These are phyloP conservation scores for Hypholoma sublateritium DNA, from an alignment of 768 basidiomycete genomes.

Conservation along the genomic window DNA sequence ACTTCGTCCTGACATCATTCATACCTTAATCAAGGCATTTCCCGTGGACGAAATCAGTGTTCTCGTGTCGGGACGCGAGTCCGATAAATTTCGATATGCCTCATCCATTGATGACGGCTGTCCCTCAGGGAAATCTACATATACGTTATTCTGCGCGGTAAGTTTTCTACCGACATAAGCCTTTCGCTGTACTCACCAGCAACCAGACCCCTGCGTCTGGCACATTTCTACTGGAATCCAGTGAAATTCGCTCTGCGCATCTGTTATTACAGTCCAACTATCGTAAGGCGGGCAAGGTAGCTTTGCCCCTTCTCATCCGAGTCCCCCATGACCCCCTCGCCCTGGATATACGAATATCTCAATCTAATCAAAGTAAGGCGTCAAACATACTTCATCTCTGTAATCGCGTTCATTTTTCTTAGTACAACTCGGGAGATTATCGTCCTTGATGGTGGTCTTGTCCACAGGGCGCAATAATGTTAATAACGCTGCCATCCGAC, in stretches of 20 bases:
- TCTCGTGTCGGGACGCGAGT: conserved; percentile 60
- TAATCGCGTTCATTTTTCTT: conserved; percentile 9
- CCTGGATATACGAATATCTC: conserved; percentile 61
- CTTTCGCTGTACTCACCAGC: conserved; percentile 1
- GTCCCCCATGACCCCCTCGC: conserved; percentile 64
- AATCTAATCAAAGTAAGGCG: conserved; percentile 48
- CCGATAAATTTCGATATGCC: conserved; percentile 58
- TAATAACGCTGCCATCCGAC: conserved; percentile 48
- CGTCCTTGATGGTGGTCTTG: conserved; percentile 55
- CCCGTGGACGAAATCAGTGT: conserved; percentile 62
- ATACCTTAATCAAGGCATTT: conserved; percentile 48
- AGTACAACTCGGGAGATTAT: conserved; percentile 68
- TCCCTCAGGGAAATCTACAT: conserved; percentile 53
- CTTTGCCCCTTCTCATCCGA: conserved; percentile 42
- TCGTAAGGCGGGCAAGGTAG: conserved; percentile 37
- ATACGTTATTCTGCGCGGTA: conserved; percentile 74
- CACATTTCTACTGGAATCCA: conserved; percentile 64
- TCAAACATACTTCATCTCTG: background rate
- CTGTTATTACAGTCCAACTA: conserved; percentile 68
- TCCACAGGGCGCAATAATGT: conserved; percentile 70
- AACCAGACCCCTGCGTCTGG: conserved; percentile 70
- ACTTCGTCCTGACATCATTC: conserved; percentile 3
- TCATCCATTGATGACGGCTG: conserved; percentile 40
- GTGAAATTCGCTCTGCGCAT: conserved; percentile 62
- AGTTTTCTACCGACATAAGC: conserved; percentile 22